Conservation (phyloP, 306 rosid genomes). For the Glycine latifolia region DNA sequence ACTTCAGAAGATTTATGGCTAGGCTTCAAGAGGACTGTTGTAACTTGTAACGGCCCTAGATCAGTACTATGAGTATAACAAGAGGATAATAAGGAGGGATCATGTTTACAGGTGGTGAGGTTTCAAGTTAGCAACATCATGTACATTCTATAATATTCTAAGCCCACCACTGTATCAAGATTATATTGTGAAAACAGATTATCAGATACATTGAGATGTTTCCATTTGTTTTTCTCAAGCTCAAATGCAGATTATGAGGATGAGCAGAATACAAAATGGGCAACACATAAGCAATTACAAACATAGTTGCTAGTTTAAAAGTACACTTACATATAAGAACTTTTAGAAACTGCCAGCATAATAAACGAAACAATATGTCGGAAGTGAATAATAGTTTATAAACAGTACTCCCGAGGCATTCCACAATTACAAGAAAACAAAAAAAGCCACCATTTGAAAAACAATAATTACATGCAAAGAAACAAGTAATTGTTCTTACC, state of each 20-base stretch:
- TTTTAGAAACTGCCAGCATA: neutral
- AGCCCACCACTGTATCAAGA: too few species aligned
- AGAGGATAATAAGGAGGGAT: neutral
- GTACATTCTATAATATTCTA: neutral
- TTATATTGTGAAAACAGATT: neutral
- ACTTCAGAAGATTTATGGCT: neutral
- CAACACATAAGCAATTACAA: neutral
- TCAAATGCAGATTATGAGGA: neutral
- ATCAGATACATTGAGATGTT: neutral
- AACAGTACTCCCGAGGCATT: neutral
- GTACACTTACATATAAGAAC: neutral
- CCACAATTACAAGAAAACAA: neutral
- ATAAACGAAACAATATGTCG: too few species aligned
- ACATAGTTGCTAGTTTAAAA: neutral
- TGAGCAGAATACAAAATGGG: neutral
- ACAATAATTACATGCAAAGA: neutral
- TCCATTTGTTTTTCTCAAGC: neutral
- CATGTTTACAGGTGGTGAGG: neutral
- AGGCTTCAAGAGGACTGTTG: too few species aligned
- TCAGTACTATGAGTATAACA: neutral
- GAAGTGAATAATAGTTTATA: neutral
- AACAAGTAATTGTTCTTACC: neutral
- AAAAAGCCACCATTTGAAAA: neutral
- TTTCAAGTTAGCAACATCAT: constrained; percentile 4
- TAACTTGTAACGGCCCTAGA: too few species aligned